Evolutionary conservation across 257 asterid species (phyloP).

Genomic region (Nicotiana tabacum): DNA sequence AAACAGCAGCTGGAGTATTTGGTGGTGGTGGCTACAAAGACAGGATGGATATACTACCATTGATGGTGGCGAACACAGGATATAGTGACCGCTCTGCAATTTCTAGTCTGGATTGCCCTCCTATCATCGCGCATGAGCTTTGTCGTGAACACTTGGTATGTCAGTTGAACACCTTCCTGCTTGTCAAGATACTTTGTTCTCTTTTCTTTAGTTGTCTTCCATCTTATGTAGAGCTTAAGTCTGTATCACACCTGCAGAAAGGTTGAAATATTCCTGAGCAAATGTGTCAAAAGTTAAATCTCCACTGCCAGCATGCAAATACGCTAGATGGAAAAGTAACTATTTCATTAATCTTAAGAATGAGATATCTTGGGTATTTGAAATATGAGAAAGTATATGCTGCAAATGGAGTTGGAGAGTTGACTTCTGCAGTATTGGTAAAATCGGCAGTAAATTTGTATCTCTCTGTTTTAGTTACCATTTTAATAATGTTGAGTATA

Average conservation of each 20-base stretch:
- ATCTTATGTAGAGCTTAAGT: background rate
- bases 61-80: constrained; percentile 91
- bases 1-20: constrained; percentile 91
- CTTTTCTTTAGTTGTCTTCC: background rate
- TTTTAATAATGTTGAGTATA: background rate
- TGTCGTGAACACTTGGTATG: constrained; percentile 95
- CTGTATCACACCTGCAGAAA: background rate
- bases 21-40: constrained; percentile 78
- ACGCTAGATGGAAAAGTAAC: background rate
- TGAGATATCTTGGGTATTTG: background rate
- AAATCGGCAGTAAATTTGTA: background rate
- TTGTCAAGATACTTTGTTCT: background rate
- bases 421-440: background rate
- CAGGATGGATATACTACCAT: constrained; percentile 54
- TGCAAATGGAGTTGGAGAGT: background rate
- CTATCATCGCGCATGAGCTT: constrained; percentile 74
- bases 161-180: background rate
- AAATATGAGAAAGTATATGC: background rate
- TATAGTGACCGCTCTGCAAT: constrained; percentile 68
- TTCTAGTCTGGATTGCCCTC: constrained; percentile 76
- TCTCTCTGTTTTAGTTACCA: background rate
- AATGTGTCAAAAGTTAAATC: background rate
- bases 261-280: background rate
- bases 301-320: background rate
- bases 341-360: background rate